Base-by-base conservation (phyloP, 2,329 filamentous ascomycete genomes). In the Trichoderma sp. region DNA sequence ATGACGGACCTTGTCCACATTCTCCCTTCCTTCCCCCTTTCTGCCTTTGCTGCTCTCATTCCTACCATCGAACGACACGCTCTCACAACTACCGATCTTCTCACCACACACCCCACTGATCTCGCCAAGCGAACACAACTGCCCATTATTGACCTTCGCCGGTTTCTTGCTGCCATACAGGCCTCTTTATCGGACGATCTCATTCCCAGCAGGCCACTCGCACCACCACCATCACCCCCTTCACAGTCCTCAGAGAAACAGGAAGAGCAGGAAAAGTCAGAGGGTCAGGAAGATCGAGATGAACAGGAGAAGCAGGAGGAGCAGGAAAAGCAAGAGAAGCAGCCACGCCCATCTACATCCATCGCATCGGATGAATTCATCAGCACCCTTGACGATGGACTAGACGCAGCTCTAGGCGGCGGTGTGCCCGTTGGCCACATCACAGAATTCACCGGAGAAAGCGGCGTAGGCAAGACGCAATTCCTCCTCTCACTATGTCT, bases 401-500 rank as follows among this genome's bases (percentile, higher is more conserved):
- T 99, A 37, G 95, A 99, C 73, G 78, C 77, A 10, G 81, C 80
- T 2, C 84, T 98, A 49, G 88, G 87, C 70, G 95, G 94, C 59
- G 96, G 96, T 24, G 87, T 98, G 68, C 92, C 91, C 1, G 86
- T 89, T 2, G 92, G 94, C 58, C 91, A 91, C 79, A 84, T 99
- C 76, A 94, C 93, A 8, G 96, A 99, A 79, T 86, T 99, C 71
- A 92, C 93, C 1, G 96, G 96, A 70, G 96, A 98, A 83, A 97
- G 93, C 72, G 96, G 94, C 74, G 92, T 90, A 73, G 96, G 95
- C 76, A 99, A 99, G 85, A 97, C 96, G 1, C 96, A 99, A 79
- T 89, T 97, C 76, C 89, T 98, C 33, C 87, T 98, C 33, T 90
- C 91, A 27, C 86, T 99, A 33, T 89, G 97, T 56, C 89, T 98